Percentiles rank a stretch among this genome's conserved stretches.
These are phyloP conservation scores for Penicillium flavigenum DNA, from an alignment of 495 filamentous ascomycete species.

Conservation along the genomic window DNA sequence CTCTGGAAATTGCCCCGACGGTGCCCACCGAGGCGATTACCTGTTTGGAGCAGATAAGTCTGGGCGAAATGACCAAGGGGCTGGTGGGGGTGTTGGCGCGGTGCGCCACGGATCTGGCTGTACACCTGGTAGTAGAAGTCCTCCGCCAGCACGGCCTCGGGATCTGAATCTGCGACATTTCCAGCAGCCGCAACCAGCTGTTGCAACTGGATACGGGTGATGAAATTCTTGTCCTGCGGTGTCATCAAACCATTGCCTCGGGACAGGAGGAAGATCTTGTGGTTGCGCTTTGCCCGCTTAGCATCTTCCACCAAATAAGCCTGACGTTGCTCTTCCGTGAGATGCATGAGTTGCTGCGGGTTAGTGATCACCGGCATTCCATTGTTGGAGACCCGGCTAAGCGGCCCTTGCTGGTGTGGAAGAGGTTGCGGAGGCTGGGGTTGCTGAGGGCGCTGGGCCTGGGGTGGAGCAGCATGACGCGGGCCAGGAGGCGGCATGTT, in stretches of 20 bases:
- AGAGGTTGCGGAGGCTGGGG: conserved; percentile 38
- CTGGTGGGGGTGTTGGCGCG: conserved; percentile 82
- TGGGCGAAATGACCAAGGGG: conserved; percentile 95
- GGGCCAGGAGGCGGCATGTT: conserved; percentile 33
- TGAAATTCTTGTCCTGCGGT: conserved; percentile 98
- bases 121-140: conserved; percentile 99
- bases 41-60: conserved; percentile 93
- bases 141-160: conserved; percentile 76
- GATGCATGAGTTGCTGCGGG: conserved; percentile 69
- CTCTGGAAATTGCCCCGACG: conserved; percentile 65
- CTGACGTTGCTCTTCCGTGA: conserved; percentile 76
- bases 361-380: conserved; percentile 59
- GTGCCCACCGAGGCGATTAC: conserved; percentile 67
- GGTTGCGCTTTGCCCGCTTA: conserved; percentile 92
- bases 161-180: conserved; percentile 73
- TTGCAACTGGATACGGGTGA: conserved; percentile 95
- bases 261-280: conserved; percentile 94
- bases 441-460: conserved; percentile 34
- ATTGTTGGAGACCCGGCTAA: conserved; percentile 27
- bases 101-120: conserved; percentile 84
- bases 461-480: conserved; percentile 32
- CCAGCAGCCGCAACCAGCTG: conserved; percentile 91
- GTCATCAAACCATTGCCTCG: conserved; percentile 98
- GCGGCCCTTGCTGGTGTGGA: conserved; percentile 31
- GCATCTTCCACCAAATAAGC: conserved; percentile 86